Conservation (phyloP, 1,284 basidiomycete genomes). For the Sporisorium iseilematis-ciliati region DNA sequence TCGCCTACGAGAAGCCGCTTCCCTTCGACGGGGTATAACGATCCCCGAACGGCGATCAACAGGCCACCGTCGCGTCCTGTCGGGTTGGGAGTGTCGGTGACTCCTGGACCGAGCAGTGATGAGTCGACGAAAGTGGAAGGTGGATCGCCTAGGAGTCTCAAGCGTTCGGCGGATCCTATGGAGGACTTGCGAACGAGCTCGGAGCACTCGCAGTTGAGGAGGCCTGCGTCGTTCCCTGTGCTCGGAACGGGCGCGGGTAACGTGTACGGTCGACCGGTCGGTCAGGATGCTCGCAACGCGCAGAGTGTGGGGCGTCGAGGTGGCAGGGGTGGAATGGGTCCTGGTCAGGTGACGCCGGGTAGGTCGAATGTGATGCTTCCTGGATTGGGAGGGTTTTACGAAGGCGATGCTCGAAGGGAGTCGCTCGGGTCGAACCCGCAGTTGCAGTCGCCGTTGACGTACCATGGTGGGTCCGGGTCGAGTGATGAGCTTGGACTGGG, state of each 20-base stretch:
- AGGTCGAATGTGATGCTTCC: conserved; percentile 41
- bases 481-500: conserved; percentile 40
- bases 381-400: conserved; percentile 32
- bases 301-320: conserved; percentile 33
- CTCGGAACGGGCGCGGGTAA: conserved; percentile 32
- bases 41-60: conserved; percentile 26
- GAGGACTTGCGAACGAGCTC: conserved; percentile 36
- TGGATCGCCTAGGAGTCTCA: conserved; percentile 47
- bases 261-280: conserved; percentile 34
- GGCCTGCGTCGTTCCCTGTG: conserved; percentile 51
- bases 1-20: conserved; percentile 48
- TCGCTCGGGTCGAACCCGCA: conserved; percentile 34
- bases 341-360: conserved; percentile 43
- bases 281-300: conserved; percentile 33
- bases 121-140: conserved; percentile 28
- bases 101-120: conserved; percentile 30
- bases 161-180: conserved; percentile 47
- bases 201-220: conserved; percentile 41
- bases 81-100: conserved; percentile 41
- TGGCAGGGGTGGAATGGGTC: conserved; percentile 34
- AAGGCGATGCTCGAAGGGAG: conserved; percentile 35
- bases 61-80: conserved; percentile 36
- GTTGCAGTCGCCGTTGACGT: conserved; percentile 35
- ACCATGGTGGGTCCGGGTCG: conserved; percentile 33
- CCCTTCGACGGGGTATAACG: conserved; percentile 39